phyloP scores from a whole-genome alignment of 257 asterid genomes.

The Ballota nigra region DNA sequence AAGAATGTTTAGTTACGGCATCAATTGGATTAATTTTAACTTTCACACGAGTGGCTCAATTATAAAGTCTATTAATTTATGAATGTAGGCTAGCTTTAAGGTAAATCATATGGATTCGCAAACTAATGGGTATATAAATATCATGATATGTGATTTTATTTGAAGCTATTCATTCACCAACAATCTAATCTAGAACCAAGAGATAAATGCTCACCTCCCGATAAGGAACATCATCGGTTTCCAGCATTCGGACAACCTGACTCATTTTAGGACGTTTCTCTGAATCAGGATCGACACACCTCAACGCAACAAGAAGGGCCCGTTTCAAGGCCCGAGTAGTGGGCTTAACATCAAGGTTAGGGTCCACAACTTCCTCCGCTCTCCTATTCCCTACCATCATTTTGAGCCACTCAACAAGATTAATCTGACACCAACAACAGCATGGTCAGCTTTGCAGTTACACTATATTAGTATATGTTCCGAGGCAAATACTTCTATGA shows the following conservation, averaged over 20 bases:
- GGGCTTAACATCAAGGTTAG: conserved; percentile 69
- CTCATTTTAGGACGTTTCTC: conserved; percentile 94
- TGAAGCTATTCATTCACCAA: not conserved
- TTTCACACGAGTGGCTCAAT: not conserved
- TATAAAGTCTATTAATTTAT: no score
- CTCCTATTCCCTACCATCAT: conserved; percentile 91
- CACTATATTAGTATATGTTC: not conserved
- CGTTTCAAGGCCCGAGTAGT: conserved; percentile 75
- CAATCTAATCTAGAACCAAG: no score
- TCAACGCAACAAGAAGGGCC: conserved; percentile 82
- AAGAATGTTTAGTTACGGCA: not conserved
- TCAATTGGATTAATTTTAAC: not conserved
- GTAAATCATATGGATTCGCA: not conserved
- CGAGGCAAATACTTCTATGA: no score
- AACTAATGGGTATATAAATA: not conserved
- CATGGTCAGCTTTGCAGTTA: not conserved
- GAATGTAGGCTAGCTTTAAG: not conserved
- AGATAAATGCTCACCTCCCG: conserved; percentile 56
- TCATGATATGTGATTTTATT: not conserved
- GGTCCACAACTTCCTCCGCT: conserved; percentile 93
- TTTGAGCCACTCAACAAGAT: conserved; percentile 99
- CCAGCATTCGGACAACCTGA: conserved; percentile 88
- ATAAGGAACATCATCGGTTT: conserved; percentile 73
- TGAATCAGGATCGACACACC: conserved; percentile 95
- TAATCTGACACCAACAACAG: conserved; percentile 51